Evolutionary conservation across 768 basidiomycete genomes (phyloP), one percentile per base, ranked within the genome.

Genomic region (Crassisporium funariophilum): DNA sequence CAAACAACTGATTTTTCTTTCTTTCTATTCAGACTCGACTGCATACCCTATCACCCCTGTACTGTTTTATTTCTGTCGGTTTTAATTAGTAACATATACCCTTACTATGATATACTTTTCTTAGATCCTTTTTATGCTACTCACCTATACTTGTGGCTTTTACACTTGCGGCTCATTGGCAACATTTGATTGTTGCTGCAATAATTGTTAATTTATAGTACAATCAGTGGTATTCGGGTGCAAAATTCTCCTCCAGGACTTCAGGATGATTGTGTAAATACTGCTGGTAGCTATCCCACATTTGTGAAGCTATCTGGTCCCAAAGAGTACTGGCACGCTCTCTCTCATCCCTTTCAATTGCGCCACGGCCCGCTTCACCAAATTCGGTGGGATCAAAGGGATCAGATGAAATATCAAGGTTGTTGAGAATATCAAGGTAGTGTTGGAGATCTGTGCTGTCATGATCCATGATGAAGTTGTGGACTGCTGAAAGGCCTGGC

Each of bases 401-500:
- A 6, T 42, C n/a, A n/a, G n/a, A n/a, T n/a, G n/a, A 22, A 15
- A 29, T 17, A 27, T 35, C 29, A 12, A 19, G 22, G 13, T 25
- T 3, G 13, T 52, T 46, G 33, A 42, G 23, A n/a, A 49, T 31
- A 21, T 38, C 9, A 2, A 48, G 27, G 39, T 41, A 52, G 12
- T 54, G 3, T 0, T 50, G 17, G 11, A 53, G 41, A 41, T 52
- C 50, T 4, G 36, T 35, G 6, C 50, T 23, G 41, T 64, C 57
- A 39, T 54, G 23, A 1, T 56, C 46, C 19, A 45, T 19, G 7
- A 60, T 60, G 31, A 62, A 57, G 19, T 62, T 62, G 36, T 62
- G 60, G 13, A 45, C 19, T 5, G 63, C 55, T 25, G 54, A 53
- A 25, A 61, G 49, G 9, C 43, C 60, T 17, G 56, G 10, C 3